A percentile compares a stretch with the other conserved stretches of the same genome.
These are phyloP conservation scores for Zygotorulaspora sp. DNA, from an alignment of 805 yeast genomes.

Conservation along the genomic window DNA sequence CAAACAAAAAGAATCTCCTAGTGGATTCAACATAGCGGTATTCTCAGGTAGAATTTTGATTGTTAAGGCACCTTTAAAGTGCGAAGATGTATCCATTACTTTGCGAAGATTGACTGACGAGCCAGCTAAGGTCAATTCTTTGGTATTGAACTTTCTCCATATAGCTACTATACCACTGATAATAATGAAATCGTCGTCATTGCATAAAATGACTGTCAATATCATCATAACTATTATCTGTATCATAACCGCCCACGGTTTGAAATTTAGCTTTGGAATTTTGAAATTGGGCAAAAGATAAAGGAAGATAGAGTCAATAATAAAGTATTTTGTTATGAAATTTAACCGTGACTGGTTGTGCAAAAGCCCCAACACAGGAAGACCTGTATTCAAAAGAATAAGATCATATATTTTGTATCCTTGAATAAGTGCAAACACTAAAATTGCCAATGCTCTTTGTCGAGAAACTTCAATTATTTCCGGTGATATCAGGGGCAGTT, in stretches of 20 bases:
- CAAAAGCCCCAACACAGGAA: slow-evolving; percentile 31
- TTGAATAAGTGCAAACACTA: slow-evolving; percentile 70
- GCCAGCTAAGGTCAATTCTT: slow-evolving; percentile 52
- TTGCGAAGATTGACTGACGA: slow-evolving; percentile 36
- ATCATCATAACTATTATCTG: slow-evolving; percentile 46
- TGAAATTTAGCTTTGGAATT: slow-evolving; percentile 69
- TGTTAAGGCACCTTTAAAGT: slow-evolving; percentile 81
- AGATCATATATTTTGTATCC: slow-evolving; percentile 80
- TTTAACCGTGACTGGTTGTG: slow-evolving; percentile 47
- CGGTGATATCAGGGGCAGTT: slow-evolving; percentile 54
- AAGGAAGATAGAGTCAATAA: slow-evolving; percentile 67
- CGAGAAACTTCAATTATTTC: slow-evolving; percentile 64
- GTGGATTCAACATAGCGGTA: slow-evolving; percentile 78
- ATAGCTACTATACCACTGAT: slow-evolving; percentile 38
- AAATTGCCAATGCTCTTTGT: slow-evolving; percentile 65
- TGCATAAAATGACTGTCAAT: slow-evolving; percentile 51
- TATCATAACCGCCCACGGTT: slow-evolving; percentile 48
- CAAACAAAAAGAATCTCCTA: slow-evolving; percentile 60
- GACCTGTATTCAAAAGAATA: slow-evolving; percentile 49
- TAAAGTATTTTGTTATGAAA: slow-evolving; percentile 64
- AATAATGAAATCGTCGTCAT: slow-evolving; percentile 48
- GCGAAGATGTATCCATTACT: slow-evolving; percentile 36
- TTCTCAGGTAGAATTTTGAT: slow-evolving; percentile 89
- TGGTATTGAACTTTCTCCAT: slow-evolving; percentile 42
- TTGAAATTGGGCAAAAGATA: slow-evolving; percentile 69